These are phyloP conservation scores for Retiboletus flavoniger DNA, from an alignment of 1,284 basidiomycete species.

Conservation along the genomic window DNA sequence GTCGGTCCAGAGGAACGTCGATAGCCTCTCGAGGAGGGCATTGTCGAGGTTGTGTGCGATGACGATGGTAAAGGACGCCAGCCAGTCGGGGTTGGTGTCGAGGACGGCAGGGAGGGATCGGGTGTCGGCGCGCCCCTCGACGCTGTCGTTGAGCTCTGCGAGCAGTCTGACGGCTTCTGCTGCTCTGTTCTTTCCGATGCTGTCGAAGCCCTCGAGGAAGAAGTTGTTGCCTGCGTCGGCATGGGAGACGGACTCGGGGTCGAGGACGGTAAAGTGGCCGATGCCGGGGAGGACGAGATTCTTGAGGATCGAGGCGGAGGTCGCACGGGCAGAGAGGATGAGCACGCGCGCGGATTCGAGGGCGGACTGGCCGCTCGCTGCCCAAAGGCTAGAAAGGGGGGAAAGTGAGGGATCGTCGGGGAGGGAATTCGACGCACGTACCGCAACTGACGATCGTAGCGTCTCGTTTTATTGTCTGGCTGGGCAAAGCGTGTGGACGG, in stretches of 20 bases:
- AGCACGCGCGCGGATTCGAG: slow-evolving; percentile 85
- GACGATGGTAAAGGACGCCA: slow-evolving; percentile 71
- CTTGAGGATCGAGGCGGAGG: slow-evolving; percentile 86
- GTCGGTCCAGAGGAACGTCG: slow-evolving; percentile 68
- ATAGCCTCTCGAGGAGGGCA: slow-evolving; percentile 55
- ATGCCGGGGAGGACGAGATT: slow-evolving; percentile 95
- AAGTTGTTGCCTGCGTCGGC: slow-evolving; percentile 95
- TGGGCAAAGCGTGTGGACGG: too few relatives aligned
- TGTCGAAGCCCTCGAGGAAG: slow-evolving; percentile 78
- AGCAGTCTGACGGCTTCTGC: slow-evolving; percentile 78
- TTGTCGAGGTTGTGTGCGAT: slow-evolving; percentile 80
- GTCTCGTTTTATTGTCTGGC: slow-evolving; percentile 83
- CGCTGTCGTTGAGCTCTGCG: slow-evolving; percentile 85
- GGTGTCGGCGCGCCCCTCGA: slow-evolving; percentile 69
- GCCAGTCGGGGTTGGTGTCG: slow-evolving; percentile 48
- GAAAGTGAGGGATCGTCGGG: background rate
- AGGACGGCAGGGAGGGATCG: slow-evolving; percentile 60
- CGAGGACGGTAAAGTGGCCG: slow-evolving; percentile 88
- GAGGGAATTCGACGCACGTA: slow-evolving; percentile 34
- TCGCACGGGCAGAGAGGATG: slow-evolving; percentile 77
- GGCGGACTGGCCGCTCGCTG: slow-evolving; percentile 88
- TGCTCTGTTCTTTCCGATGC: slow-evolving; percentile 80
- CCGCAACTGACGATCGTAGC: slow-evolving; percentile 92
- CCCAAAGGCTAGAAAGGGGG: slow-evolving; percentile 83
- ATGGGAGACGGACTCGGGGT: slow-evolving; percentile 57